A percentile compares a stretch with the other conserved stretches of the same genome.
These are phyloP conservation scores for Acacia crassicarpa DNA, from an alignment of 306 rosid species.

Conservation along the genomic window DNA sequence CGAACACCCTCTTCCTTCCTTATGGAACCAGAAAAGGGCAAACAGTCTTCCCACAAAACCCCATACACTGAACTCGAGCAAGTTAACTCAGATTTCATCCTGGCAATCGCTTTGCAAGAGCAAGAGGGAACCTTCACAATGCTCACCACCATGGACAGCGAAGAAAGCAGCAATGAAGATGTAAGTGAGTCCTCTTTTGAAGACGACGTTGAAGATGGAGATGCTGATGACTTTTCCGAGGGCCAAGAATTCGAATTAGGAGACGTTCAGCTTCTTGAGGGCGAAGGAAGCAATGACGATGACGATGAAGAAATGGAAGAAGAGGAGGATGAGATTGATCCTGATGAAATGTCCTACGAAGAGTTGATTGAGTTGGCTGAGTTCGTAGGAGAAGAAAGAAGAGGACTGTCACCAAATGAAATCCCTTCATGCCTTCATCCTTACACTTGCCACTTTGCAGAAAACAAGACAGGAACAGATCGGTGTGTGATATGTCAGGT, in stretches of 20 bases:
- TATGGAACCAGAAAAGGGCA: conserved; percentile 51
- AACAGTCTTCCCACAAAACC: conserved; percentile 52
- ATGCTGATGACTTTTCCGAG: conserved; percentile 39
- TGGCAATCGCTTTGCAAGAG: conserved; percentile 64
- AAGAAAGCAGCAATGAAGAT: conserved; percentile 33
- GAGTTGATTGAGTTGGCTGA: conserved; percentile 78
- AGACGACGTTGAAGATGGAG: conserved; percentile 23
- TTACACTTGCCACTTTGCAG: conserved; percentile 24
- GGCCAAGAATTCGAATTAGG: conserved; percentile 36
- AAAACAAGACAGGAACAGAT: conserved; percentile 45
- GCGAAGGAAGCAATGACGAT: conserved; percentile 39
- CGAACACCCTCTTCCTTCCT: conserved; percentile 29
- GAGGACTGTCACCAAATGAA: conserved; percentile 62
- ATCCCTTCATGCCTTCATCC: conserved; percentile 57
- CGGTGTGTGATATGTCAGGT: conserved; percentile 84
- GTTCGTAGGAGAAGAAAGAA: conserved; percentile 72
- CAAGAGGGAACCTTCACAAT: conserved; percentile 47
- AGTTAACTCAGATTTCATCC: conserved; percentile 52
- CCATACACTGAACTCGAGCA: conserved; percentile 58
- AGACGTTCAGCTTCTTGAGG: conserved; percentile 43
- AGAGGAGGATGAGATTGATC: conserved; percentile 59
- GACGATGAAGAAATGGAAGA: conserved; percentile 51
- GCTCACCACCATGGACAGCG: conserved; percentile 60
- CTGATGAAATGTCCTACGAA: conserved; percentile 78
- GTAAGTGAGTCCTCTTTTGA: conserved; percentile 27